Evolutionary conservation across 1,284 basidiomycete genomes (phyloP).

Genomic region (Melampsora americana): DNA sequence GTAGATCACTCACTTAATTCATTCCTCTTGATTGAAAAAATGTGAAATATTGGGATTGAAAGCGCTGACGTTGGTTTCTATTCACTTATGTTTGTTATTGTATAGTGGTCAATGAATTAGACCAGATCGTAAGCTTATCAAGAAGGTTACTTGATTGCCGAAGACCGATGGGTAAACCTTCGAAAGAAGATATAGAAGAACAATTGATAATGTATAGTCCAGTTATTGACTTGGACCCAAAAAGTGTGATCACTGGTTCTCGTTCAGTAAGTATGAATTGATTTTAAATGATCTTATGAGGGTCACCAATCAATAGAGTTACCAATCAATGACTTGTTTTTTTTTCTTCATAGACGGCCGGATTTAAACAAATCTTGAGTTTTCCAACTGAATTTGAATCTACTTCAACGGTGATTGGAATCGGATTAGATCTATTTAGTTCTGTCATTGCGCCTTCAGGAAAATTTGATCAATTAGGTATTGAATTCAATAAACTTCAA

Average conservation of each 20-base stretch:
- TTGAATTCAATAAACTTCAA: conserved; percentile 89
- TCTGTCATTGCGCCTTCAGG: conserved; percentile 78
- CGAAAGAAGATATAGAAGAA: conserved; percentile 76
- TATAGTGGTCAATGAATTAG: conserved; percentile 70
- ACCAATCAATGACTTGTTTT: background rate
- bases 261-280: conserved; percentile 63
- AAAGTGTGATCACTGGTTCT: conserved; percentile 71
- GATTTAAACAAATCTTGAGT: conserved; percentile 65
- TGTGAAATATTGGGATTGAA: background rate
- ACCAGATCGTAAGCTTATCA: conserved; percentile 73
- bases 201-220: conserved; percentile 80
- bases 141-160: conserved; percentile 77
- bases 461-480: conserved; percentile 87
- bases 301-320: too few species aligned
- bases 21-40: background rate
- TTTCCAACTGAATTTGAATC: conserved; percentile 84
- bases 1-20: background rate
- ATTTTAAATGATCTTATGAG: conserved; percentile 5
- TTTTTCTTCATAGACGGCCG: conserved; percentile 61
- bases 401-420: conserved; percentile 80
- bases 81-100: background rate
- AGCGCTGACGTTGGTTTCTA: background rate
- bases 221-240: conserved; percentile 68
- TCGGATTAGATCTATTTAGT: conserved; percentile 81
- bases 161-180: conserved; percentile 70